Evolutionary conservation across 2,329 filamentous ascomycete species (phyloP), one percentile per base, ranked within the genome.

Genomic region (Aspergillus bombycis): DNA sequence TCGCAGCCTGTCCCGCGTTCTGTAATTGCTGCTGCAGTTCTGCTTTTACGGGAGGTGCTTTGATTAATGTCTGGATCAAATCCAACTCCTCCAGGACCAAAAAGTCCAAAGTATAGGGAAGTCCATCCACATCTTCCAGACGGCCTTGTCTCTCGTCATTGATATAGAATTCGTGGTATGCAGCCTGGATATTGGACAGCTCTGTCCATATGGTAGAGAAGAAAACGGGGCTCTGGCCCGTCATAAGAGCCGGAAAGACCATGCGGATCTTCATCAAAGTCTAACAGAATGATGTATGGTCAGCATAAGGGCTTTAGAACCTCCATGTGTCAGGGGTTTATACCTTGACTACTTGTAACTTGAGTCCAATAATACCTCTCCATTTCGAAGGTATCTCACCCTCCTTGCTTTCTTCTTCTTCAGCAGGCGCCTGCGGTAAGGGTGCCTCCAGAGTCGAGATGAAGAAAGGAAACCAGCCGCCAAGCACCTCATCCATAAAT

Each of bases 101-200:
- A 73, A 96, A 95, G 78, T 99, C 95, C 28, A 99, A 84, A 1
- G 94, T 97, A 78, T 96, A 97, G 0, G 94, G 93, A n/a, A 99
- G 84, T 48, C 89, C 89, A 75, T 99, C 94, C 4, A 91, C 88
- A 76, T 97, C 94, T 77, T 97, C 94, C 38, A 98, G 80, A 43
- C 94, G 89, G 60, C 93, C 92, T 78, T 98, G 94, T 53, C 91
- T 88, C 70, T 94, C 92, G 67, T 92, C 89, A 60, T 91, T 85
- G 69, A 98, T 92, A 78, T 96, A 99, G 73, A 97, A 89, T 67
- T 90, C 84, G 68, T 92, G 88, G 75, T 97, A 96, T 48, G 89
- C 81, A 2, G 82, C 81, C 71, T 93, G 89, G 52, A 96, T 83
- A 23, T 87, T 84, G 23, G 87, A 89, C 4, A 99, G 86, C 76